Percentiles rank a stretch among this genome's conserved stretches.
Evolutionary conservation across 129 eudicot species (phyloP).

Genomic region (Tagetes erecta): DNA sequence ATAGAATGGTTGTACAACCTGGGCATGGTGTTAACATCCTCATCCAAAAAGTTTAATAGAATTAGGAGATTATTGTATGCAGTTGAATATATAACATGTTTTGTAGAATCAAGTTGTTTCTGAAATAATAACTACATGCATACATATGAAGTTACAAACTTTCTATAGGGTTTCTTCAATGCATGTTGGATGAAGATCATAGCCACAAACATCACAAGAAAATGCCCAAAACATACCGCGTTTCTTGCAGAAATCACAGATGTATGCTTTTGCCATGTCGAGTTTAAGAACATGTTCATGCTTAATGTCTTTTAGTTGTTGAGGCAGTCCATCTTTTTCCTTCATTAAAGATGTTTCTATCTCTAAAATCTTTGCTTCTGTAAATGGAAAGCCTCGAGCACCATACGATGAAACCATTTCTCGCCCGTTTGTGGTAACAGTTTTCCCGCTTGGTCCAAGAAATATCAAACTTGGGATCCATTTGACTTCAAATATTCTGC

Average conservation of each 20-base stretch:
- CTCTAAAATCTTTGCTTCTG: constrained; percentile 36
- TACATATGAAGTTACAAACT: neutral
- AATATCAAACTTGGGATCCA: constrained; percentile 50
- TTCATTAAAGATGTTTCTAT: constrained; percentile 39
- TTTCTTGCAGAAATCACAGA: constrained; percentile 52
- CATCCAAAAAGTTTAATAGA: constrained; percentile 38
- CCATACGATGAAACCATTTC: constrained; percentile 41
- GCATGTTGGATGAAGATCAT: constrained; percentile 61
- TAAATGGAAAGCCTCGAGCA: constrained; percentile 53
- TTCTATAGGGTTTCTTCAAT: constrained; percentile 28
- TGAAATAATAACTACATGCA: constrained; percentile 25
- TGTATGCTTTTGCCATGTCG: constrained; percentile 43
- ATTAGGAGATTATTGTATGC: constrained; percentile 28
- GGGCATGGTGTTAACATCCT: constrained; percentile 71
- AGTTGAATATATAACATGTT: constrained; percentile 18
- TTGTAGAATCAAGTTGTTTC: constrained; percentile 13
- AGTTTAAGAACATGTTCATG: constrained; percentile 50
- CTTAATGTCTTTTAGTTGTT: constrained; percentile 36
- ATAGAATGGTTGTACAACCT: constrained; percentile 84
- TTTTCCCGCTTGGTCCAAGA: constrained; percentile 48
- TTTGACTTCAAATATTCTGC: constrained; percentile 44
- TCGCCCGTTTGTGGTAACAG: constrained; percentile 42
- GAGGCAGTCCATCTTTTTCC: constrained; percentile 47
- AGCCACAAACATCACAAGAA: constrained; percentile 52
- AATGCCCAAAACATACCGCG: constrained; percentile 53